Base-by-base conservation (phyloP, 1,284 basidiomycete genomes). In the Ceratobasidium sp. region DNA sequence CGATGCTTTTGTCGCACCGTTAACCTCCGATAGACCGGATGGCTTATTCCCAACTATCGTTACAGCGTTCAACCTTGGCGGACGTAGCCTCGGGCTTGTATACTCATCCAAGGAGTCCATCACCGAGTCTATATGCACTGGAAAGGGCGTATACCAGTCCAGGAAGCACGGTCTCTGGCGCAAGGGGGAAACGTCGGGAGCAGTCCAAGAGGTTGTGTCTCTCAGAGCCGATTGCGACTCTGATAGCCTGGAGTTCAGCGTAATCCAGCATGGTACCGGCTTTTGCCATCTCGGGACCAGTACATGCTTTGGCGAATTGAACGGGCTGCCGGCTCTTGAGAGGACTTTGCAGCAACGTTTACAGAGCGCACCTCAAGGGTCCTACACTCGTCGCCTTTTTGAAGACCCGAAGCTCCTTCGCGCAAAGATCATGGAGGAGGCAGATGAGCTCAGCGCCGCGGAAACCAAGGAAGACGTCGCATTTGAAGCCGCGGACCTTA, bases 341-440 rank as follows among this genome's bases (percentile, higher is more conserved):
- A 82, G 80, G 50, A 96, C 90, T 0, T 83, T 99, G 42, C 82
- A 83, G 72, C 84, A 88, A 2, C 85, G 97, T 50, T 81, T 91
- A 58, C 79, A 80, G 49, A 84, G 84, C 27, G 93, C 95, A 0
- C 95, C 95, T 0, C 86, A 89, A 71, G 95, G 93, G 0, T 95
- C 91, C 7, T 99, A 99, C 79, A 99, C 97, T 13, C 87, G 86
- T 66, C 82, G 94, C 52, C 80, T 99, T 25, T 98, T 99, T 78
- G 83, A 84, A 68, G 93, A 98, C 75, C 80, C 88, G 9, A 84
- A 85, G 56, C 82, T 99, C 21, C 82, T 99, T 50, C 85, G 84
- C 59, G 89, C 95, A 59, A 99, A 99, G 81, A 94, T 99, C 71
- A 93, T 92, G 86, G 97, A 99, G 78, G 97, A 99, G 78, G 97